phyloP scores from a whole-genome alignment of 306 rosid genomes.

The Ammopiptanthus mongolicus region DNA sequence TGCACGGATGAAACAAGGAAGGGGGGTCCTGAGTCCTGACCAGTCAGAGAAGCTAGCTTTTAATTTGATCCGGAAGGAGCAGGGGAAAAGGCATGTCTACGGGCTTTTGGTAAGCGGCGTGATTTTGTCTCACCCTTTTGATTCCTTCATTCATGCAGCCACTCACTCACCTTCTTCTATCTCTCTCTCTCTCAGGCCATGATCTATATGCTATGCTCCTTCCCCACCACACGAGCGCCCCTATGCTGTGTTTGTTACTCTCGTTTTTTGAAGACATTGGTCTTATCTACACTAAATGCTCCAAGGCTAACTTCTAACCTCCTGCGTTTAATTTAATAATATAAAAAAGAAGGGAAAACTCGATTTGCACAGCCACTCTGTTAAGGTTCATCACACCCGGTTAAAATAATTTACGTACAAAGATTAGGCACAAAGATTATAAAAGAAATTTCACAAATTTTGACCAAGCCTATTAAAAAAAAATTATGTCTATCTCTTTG shows the following conservation, averaged over 20 bases:
- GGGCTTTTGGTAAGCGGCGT: neutral
- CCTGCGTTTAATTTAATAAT: neutral
- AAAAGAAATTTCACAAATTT: no score
- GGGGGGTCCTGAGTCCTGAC: no score
- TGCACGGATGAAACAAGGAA: constrained; percentile 23
- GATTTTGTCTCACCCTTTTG: neutral
- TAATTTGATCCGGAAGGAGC: neutral
- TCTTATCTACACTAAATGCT: neutral
- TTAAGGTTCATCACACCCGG: no score
- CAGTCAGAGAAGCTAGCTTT: no score
- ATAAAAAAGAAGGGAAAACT: neutral
- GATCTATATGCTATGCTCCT: neutral
- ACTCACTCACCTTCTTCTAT: neutral
- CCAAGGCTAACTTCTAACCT: neutral
- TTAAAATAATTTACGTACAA: no score
- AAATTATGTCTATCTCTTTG: no score
- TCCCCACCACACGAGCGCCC: neutral
- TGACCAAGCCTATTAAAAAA: no score
- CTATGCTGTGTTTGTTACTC: neutral
- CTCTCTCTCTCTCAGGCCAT: no score
- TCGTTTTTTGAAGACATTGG: no score
- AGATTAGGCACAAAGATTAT: no score
- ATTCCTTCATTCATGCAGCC: neutral
- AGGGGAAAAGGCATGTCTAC: neutral
- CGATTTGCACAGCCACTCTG: no score